These are phyloP conservation scores for Luvunga scandens DNA, from an alignment of 345 rosid species.

Conservation along the genomic window DNA sequence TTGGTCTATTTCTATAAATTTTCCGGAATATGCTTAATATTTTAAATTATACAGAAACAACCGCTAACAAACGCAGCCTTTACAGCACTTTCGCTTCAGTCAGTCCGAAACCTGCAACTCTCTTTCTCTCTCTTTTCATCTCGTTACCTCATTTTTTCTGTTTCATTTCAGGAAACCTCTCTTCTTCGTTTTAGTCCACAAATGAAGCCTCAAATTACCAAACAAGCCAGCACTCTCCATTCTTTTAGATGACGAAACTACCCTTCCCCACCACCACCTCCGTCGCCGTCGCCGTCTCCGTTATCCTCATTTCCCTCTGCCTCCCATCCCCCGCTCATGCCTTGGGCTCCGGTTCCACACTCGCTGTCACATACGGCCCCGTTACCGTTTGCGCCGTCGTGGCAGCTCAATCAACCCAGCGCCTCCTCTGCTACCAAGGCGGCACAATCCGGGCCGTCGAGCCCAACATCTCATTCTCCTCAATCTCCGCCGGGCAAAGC, in stretches of 20 bases:
- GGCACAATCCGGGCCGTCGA: conserved; percentile 23
- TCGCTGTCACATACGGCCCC: conserved; percentile 56
- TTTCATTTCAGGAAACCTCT: not conserved
- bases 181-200: not conserved
- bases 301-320: conserved; percentile 4
- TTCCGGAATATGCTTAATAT: not conserved
- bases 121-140: not conserved
- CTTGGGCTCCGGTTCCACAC: conserved; percentile 69
- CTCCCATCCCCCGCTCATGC: conserved; percentile 26
- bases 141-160: conserved; percentile 6
- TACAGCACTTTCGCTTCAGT: not conserved
- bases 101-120: conserved; percentile 11
- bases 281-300: conserved; percentile 12
- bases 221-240: conserved; percentile 25
- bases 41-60: not conserved
- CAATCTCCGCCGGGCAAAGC: conserved; percentile 58
- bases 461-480: conserved; percentile 62
- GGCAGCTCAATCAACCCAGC: conserved; percentile 37
- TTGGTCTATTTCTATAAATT: not conserved
- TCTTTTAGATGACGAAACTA: conserved; percentile 50
- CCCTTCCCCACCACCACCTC: conserved; percentile 15
- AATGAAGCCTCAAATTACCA: conserved; percentile 48
- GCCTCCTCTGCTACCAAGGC: conserved; percentile 44
- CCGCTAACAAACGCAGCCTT: conserved; percentile 18
- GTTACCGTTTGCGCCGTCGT: conserved; percentile 64